These are phyloP conservation scores for Turritis glabra DNA, from an alignment of 345 rosid genomes.

Conservation along the genomic window DNA sequence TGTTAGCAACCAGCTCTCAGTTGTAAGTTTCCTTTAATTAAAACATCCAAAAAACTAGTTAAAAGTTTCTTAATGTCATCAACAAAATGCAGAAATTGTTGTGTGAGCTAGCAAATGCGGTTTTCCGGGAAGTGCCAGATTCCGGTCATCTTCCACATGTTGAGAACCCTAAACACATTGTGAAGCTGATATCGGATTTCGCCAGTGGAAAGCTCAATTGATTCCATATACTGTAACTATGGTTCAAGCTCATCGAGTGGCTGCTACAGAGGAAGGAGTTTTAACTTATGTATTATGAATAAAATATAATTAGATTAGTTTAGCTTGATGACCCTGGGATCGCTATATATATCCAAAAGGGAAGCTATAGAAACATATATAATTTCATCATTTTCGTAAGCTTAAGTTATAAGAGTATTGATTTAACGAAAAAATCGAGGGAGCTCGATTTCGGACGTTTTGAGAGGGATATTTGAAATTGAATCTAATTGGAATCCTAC, in stretches of 20 bases:
- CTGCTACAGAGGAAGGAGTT: conserved; percentile 12
- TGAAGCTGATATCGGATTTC: conserved; percentile 55
- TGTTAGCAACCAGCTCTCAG: conserved; percentile 57
- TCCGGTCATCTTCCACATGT: conserved; percentile 83
- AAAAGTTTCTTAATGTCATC: not conserved
- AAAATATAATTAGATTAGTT: conserved; percentile 6
- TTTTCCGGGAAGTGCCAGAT: conserved; percentile 51
- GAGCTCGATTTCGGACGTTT: too few relatives aligned
- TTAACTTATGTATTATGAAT: not conserved
- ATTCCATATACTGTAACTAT: not conserved
- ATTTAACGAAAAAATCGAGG: too few relatives aligned
- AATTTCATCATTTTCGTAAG: not conserved
- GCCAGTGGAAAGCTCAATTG: conserved; percentile 26
- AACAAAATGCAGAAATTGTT: conserved; percentile 54
- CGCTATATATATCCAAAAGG: not conserved
- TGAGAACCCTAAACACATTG: conserved; percentile 59
- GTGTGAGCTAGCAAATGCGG: conserved; percentile 59
- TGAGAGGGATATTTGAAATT: too few relatives aligned
- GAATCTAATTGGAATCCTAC: too few relatives aligned
- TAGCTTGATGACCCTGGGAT: conserved; percentile 11
- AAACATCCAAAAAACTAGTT: not conserved
- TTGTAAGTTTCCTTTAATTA: conserved; percentile 45
- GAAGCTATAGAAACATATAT: not conserved
- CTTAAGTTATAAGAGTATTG: not conserved
- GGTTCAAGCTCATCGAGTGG: conserved; percentile 6